Conservation (phyloP, 148 eudicot genomes). For the Rhododendron simsii region DNA sequence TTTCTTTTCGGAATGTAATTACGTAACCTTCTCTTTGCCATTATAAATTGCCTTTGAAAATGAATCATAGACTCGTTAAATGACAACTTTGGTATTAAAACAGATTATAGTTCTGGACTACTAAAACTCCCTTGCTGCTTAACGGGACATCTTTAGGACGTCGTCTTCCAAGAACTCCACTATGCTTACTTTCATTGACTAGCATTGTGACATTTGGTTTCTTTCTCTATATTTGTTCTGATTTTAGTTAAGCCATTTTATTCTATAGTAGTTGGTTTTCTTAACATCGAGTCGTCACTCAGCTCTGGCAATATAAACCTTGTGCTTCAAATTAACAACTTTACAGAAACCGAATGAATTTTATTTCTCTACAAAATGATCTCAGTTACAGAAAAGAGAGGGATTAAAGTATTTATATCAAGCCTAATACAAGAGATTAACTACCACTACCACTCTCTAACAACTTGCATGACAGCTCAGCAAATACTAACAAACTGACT, state of each 20-base stretch:
- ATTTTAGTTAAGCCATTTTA: background rate
- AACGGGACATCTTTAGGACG: background rate
- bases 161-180: background rate
- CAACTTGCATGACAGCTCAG: too few relatives aligned
- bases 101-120: background rate
- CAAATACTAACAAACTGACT: too few relatives aligned
- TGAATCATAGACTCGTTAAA: background rate
- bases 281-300: background rate
- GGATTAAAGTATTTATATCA: too few relatives aligned
- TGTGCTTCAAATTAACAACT: slow-evolving; percentile 63
- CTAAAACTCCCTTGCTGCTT: background rate
- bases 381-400: too few relatives aligned
- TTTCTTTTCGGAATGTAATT: background rate
- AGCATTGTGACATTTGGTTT: background rate
- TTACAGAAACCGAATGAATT: too few relatives aligned
- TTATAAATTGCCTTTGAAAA: background rate
- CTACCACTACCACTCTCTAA: too few relatives aligned
- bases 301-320: background rate
- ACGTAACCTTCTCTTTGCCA: background rate
- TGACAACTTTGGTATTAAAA: slow-evolving; percentile 2
- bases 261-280: background rate
- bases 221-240: background rate
- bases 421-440: too few relatives aligned
- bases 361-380: too few relatives aligned
- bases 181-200: background rate